Evolutionary conservation across 2,329 filamentous ascomycete species (phyloP).

Genomic region (Penicillium sp.): DNA sequence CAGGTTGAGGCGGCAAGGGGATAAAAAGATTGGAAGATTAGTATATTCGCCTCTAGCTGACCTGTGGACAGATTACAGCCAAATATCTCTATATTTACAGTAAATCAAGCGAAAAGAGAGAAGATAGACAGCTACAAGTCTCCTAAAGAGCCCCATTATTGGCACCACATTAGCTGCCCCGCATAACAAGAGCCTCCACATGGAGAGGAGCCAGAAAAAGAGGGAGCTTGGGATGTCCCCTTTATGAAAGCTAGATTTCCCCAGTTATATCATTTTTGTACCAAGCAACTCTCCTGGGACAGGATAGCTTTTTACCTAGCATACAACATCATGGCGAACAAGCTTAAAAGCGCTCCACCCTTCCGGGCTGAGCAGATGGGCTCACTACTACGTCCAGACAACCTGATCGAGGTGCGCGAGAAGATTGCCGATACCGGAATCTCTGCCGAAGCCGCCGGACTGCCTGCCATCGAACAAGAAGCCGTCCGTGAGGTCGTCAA

Average conservation of each 20-base stretch:
- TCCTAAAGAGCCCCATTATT: neutral
- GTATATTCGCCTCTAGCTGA: neutral
- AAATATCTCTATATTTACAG: neutral
- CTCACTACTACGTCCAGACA: constrained; percentile 22
- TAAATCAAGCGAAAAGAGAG: neutral
- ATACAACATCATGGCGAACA: constrained; percentile 9
- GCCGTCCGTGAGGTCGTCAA: constrained; percentile 24
- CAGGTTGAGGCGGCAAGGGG: too few species aligned
- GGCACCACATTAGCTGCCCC: neutral
- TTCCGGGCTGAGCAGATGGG: constrained; percentile 28
- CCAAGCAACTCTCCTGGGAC: neutral
- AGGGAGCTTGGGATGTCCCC: neutral
- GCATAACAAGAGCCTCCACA: neutral
- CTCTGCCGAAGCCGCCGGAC: constrained; percentile 22
- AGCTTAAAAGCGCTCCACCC: constrained; percentile 24
- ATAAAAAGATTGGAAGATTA: too few species aligned
- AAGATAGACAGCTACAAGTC: neutral
- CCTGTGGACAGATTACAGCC: neutral
- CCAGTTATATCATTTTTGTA: neutral
- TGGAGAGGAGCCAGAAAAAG: neutral
- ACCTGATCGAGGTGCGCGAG: constrained; percentile 20
- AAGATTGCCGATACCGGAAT: constrained; percentile 22
- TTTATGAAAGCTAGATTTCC: neutral
- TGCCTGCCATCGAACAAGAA: neutral
- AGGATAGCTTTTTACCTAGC: neutral